Base-by-base conservation (phyloP, 352 stramenopile genomes). In the Detonula confervacea region DNA sequence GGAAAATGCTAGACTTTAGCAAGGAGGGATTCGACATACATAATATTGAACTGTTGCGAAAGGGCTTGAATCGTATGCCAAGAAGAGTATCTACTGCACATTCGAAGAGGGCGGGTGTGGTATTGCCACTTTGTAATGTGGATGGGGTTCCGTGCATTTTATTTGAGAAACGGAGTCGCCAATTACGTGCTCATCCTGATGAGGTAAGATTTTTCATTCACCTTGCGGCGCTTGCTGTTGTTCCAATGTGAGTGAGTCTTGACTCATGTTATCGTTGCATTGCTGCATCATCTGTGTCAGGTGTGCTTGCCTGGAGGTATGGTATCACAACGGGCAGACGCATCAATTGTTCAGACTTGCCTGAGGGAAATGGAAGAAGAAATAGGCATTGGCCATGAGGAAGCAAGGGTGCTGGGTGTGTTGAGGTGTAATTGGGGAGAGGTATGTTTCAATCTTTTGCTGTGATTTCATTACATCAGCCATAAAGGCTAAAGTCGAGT, bases 351-450 rank as follows among this genome's bases (percentile, higher is more conserved):
- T 51, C 89, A 94, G 66, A 98, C 97, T n/a, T 98, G 96, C 81
- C 84, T 99, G 29, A 91, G 97, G 22, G 97, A 99, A 87, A 98
- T 99, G 96, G 95, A 98, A 54, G 97, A 99, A 87, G 97, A 99
- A 85, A 96, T 99, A 63, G 96, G 95, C 0, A 90, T 98, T 60
- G 79, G 81, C 14, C 69, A 83, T 24, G 80, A 81, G 70, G 44
- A 56, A 33, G 70, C 39, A 29, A 93, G 96, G 57, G 96, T 98
- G 25, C 88, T 99, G 1, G 97, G 97, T 11, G 94, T 98, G 16
- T 81, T 97, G 30, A 92, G 97, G 46, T 98, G 96, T 77, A 97
- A 99, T 89, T 99, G 97, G 97, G 81, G 86, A 47, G 73, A 90
- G 74, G 83, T 87, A 49, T 73, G 76, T 69, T 67, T 77, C 70